These are phyloP conservation scores for Anthracocystis panici-leucophaei DNA, from an alignment of 1,284 basidiomycete species.

Conservation along the genomic window DNA sequence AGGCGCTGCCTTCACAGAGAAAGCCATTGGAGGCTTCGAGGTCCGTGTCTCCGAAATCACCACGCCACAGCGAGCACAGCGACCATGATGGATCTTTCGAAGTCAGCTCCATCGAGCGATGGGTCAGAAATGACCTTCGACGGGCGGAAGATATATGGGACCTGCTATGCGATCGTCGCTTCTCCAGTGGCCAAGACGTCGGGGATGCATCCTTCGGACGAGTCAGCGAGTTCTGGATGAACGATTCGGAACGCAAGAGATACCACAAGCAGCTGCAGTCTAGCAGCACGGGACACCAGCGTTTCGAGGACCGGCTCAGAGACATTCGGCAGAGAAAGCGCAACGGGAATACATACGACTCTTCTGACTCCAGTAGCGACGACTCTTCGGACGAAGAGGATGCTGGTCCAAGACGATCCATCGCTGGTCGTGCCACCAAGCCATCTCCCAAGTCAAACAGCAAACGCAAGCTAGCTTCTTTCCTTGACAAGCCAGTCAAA, in stretches of 20 bases:
- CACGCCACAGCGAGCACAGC: constrained; percentile 11
- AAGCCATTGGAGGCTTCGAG: constrained; percentile 11
- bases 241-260: constrained; percentile 20
- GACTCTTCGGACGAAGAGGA: constrained; percentile 17
- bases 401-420: neutral
- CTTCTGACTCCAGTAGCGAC: constrained; percentile 24
- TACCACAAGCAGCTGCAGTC: constrained; percentile 33
- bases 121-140: constrained; percentile 23
- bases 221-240: constrained; percentile 51
- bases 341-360: constrained; percentile 1
- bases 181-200: neutral
- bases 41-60: constrained; percentile 5
- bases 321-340: constrained; percentile 24
- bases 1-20: constrained; percentile 32
- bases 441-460: constrained; percentile 5
- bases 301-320: constrained; percentile 32
- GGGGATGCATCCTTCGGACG: neutral
- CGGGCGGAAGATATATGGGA: constrained; percentile 44
- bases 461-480: constrained; percentile 1
- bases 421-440: constrained; percentile 12
- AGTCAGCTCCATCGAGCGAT: constrained; percentile 27
- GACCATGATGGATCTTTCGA: constrained; percentile 25
- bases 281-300: constrained; percentile 2
- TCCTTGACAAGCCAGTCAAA: constrained; percentile 11
- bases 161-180: constrained; percentile 24